phyloP scores from a whole-genome alignment of 106 monocot genomes.

The Dendrobium officinale region DNA sequence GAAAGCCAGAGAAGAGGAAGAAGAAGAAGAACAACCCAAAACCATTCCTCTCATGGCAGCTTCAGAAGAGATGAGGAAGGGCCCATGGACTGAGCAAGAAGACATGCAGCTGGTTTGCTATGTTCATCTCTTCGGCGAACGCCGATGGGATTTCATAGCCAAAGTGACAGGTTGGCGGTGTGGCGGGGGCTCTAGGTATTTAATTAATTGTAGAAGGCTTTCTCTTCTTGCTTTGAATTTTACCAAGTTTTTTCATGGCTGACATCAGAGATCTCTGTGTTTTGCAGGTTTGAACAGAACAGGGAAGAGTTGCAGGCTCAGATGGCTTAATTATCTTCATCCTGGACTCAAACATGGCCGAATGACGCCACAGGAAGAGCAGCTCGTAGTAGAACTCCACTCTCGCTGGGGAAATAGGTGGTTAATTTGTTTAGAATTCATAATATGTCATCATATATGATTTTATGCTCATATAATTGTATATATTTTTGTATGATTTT shows the following conservation, averaged over 20 bases:
- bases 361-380: constrained; percentile 52
- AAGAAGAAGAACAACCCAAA: background rate
- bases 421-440: background rate
- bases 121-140: constrained; percentile 60
- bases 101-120: constrained; percentile 54
- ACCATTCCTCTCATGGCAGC: background rate
- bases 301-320: constrained; percentile 56
- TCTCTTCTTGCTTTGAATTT: background rate
- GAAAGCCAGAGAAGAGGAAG: background rate
- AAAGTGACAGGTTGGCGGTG: constrained; percentile 72
- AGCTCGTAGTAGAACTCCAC: constrained; percentile 52
- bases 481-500: background rate
- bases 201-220: background rate
- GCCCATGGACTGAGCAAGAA: constrained; percentile 74
- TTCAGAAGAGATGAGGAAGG: constrained; percentile 37
- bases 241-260: too few species aligned
- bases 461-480: too few species aligned
- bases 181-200: constrained; percentile 29
- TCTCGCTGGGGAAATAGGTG: constrained; percentile 67
- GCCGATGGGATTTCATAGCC: constrained; percentile 78
- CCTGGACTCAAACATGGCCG: constrained; percentile 59
- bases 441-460: background rate
- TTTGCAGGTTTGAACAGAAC: constrained; percentile 59
- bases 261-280: background rate
- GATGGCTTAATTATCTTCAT: constrained; percentile 40